These are phyloP conservation scores for Metschnikowia reukaufii DNA, from an alignment of 805 yeast species.

Conservation along the genomic window DNA sequence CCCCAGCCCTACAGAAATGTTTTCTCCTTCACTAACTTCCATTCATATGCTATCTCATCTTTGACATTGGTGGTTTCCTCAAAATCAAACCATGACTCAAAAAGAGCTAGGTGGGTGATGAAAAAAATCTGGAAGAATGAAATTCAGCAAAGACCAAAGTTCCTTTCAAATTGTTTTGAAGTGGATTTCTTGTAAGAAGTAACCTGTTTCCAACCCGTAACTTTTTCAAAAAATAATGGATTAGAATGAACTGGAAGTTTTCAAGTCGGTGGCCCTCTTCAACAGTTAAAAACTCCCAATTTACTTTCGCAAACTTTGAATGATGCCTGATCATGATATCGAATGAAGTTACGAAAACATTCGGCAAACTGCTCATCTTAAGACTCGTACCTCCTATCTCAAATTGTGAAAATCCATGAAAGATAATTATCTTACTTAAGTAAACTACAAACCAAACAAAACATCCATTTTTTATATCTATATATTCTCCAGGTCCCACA, in stretches of 20 bases:
- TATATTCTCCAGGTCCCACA: too few species aligned
- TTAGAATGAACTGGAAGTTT: slow-evolving; percentile 75
- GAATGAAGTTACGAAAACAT: slow-evolving; percentile 76
- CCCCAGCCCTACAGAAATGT: too few species aligned
- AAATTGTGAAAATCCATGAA: too few species aligned
- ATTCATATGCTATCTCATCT: slow-evolving; percentile 33
- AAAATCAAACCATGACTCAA: slow-evolving; percentile 94
- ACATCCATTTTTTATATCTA: too few species aligned
- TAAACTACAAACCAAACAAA: too few species aligned
- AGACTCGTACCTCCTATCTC: slow-evolving; percentile 48
- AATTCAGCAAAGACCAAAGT: slow-evolving; percentile 88
- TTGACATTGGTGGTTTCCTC: slow-evolving; percentile 41
- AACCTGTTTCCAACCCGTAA: slow-evolving; percentile 70
- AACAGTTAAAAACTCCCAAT: slow-evolving; percentile 84
- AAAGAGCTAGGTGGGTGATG: slow-evolving; percentile 84
- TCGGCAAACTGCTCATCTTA: slow-evolving; percentile 25
- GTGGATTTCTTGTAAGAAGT: slow-evolving; percentile 91
- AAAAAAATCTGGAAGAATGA: slow-evolving; percentile 89
- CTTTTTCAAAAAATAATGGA: slow-evolving; percentile 67
- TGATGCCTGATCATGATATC: slow-evolving; percentile 76
- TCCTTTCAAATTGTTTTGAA: slow-evolving; percentile 89
- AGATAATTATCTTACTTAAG: too few species aligned
- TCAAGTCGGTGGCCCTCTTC: slow-evolving; percentile 96
- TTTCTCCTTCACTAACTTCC: slow-evolving; percentile 56
- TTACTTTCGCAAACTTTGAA: slow-evolving; percentile 46